phyloP scores from a whole-genome alignment of 257 asterid species.

The Leonotis leonurus region DNA sequence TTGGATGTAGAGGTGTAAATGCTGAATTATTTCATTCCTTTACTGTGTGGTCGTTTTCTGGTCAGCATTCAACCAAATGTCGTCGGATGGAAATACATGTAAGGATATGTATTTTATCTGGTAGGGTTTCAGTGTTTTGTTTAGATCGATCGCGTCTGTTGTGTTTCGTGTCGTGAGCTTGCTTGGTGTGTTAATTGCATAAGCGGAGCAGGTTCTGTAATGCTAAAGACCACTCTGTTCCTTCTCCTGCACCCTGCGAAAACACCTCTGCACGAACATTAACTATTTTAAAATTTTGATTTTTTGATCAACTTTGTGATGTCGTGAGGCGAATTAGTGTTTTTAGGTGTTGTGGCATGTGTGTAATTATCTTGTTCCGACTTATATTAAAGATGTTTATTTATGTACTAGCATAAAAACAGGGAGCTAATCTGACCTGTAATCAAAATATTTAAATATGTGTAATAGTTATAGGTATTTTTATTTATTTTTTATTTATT shows the following conservation, averaged over 20 bases:
- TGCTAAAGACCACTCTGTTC: not conserved
- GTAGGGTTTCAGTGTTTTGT: not conserved
- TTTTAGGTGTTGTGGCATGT: too few relatives aligned
- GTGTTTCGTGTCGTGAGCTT: conserved; percentile 8
- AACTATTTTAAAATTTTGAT: not conserved
- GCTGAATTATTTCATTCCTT: conserved; percentile 23
- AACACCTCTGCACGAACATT: not conserved
- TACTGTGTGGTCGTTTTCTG: not conserved
- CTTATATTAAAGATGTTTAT: too few relatives aligned
- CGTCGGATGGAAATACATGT: not conserved
- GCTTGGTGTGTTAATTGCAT: not conserved
- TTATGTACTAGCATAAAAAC: too few relatives aligned
- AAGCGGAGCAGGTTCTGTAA: not conserved
- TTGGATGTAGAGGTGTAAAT: conserved; percentile 22
- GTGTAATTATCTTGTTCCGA: too few relatives aligned
- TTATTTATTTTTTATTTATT: too few relatives aligned
- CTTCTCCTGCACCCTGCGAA: not conserved
- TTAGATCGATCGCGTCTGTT: not conserved
- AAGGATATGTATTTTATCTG: conserved; percentile 4
- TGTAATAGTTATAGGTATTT: too few relatives aligned
- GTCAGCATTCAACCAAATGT: not conserved
- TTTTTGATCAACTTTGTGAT: not conserved
- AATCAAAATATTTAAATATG: too few relatives aligned
- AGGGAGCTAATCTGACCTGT: too few relatives aligned
- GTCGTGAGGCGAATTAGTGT: not conserved